A percentile compares a stretch with the other conserved stretches of the same genome.
These are phyloP conservation scores for Triangularia verruculosa DNA, from an alignment of 2,329 filamentous ascomycete species.

Conservation along the genomic window DNA sequence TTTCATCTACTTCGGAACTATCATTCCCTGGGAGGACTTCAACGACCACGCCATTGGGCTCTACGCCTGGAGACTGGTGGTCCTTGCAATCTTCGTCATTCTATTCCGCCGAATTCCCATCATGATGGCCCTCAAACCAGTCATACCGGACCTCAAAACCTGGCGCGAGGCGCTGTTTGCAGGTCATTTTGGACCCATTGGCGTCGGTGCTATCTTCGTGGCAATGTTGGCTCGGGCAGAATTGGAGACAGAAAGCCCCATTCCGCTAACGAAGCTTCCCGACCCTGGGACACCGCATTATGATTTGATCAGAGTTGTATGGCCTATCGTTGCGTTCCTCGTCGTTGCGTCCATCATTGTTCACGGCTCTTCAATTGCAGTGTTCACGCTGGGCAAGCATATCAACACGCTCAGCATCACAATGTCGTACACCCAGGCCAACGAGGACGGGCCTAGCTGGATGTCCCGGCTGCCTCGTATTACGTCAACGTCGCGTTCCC, in stretches of 20 bases:
- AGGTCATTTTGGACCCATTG: slow-evolving; percentile 95
- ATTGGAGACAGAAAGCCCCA: slow-evolving; percentile 70
- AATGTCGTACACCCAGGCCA: slow-evolving; percentile 90
- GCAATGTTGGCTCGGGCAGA: slow-evolving; percentile 92
- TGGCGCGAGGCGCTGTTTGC: slow-evolving; percentile 97
- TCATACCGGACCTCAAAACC: slow-evolving; percentile 96
- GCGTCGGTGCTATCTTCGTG: slow-evolving; percentile 93
- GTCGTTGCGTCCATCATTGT: slow-evolving; percentile 93
- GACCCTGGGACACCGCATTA: slow-evolving; percentile 55
- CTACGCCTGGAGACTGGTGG: slow-evolving; percentile 84
- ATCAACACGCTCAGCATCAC: slow-evolving; percentile 96
- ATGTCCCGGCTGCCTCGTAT: slow-evolving; percentile 85
- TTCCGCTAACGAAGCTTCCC: slow-evolving; percentile 66
- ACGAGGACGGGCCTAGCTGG: slow-evolving; percentile 87
- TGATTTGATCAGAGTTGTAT: slow-evolving; percentile 78
- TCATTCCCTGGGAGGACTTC: slow-evolving; percentile 93
- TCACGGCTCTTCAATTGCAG: slow-evolving; percentile 95
- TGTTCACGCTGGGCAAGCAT: slow-evolving; percentile 94
- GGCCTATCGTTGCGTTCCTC: slow-evolving; percentile 92
- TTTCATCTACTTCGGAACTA: slow-evolving; percentile 96
- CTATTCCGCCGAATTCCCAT: slow-evolving; percentile 94
- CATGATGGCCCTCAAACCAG: slow-evolving; percentile 85
- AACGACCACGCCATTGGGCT: slow-evolving; percentile 73
- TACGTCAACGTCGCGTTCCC: slow-evolving; percentile 67
- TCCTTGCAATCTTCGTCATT: slow-evolving; percentile 89